Evolutionary conservation across 805 yeast genomes (phyloP).

Genomic region (Kodamaea neixiangensis): DNA sequence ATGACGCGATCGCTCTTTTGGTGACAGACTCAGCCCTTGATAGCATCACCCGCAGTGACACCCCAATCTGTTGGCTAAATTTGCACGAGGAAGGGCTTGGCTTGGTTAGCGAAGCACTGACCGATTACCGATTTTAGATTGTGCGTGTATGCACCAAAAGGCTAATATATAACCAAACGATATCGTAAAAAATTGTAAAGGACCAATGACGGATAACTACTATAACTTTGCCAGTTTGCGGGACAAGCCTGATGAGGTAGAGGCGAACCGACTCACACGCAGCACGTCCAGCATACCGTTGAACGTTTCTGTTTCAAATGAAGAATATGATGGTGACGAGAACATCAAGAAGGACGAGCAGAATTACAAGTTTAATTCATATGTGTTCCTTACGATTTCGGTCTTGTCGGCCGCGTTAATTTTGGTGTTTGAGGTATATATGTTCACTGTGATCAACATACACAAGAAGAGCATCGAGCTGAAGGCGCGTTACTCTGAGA

Average conservation of each 20-base stretch:
- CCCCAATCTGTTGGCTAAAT: constrained; percentile 60
- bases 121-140: background rate
- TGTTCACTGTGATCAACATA: constrained; percentile 40
- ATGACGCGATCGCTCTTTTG: constrained; percentile 83
- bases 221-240: constrained; percentile 11
- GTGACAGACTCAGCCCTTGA: constrained; percentile 48
- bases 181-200: background rate
- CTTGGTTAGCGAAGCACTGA: constrained; percentile 44
- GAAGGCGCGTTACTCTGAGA: constrained; percentile 24
- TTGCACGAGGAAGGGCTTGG: constrained; percentile 65
- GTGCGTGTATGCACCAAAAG: background rate
- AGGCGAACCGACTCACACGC: background rate
- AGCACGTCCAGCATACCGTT: background rate
- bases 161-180: background rate
- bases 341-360: constrained; percentile 9
- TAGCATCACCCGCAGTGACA: constrained; percentile 19
- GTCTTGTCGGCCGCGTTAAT: constrained; percentile 34
- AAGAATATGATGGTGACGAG: background rate
- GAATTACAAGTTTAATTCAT: constrained; percentile 10
- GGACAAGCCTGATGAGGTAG: background rate
- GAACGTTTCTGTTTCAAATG: background rate
- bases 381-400: constrained; percentile 30
- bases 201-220: constrained; percentile 8
- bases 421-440: constrained; percentile 38
- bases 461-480: constrained; percentile 26